Percentiles rank a stretch among this genome's conserved stretches.
Evolutionary conservation across 495 filamentous ascomycete genomes (phyloP).

Genomic region (Lasiosphaeris hirsuta): DNA sequence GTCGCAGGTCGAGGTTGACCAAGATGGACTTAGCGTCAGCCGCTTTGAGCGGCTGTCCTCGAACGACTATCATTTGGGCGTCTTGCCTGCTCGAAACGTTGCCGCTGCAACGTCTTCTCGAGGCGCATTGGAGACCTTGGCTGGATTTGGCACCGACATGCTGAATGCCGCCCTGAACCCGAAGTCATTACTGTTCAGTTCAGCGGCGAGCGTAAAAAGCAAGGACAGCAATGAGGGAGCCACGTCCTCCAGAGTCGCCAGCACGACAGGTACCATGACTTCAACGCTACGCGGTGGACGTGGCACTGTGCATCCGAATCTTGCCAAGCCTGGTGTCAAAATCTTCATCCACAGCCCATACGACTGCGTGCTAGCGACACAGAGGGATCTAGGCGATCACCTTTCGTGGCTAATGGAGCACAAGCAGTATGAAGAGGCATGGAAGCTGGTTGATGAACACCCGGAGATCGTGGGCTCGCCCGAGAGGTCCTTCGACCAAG

Average conservation of each 20-base stretch:
- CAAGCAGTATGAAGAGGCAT: constrained; percentile 75
- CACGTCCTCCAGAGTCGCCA: neutral
- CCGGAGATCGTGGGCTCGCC: constrained; percentile 61
- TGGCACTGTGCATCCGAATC: constrained; percentile 41
- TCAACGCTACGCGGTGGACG: constrained; percentile 26
- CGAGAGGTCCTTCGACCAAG: constrained; percentile 29
- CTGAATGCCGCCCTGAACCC: constrained; percentile 86
- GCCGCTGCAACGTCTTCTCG: constrained; percentile 60
- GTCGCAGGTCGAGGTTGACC: constrained; percentile 70
- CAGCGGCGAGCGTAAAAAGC: constrained; percentile 78
- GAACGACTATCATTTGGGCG: constrained; percentile 85
- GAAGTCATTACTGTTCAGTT: constrained; percentile 71
- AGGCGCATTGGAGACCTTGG: constrained; percentile 64
- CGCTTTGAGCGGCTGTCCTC: constrained; percentile 83
- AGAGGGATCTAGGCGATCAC: constrained; percentile 79
- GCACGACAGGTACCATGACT: constrained; percentile 3
- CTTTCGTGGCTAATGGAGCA: constrained; percentile 79
- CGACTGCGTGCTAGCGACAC: constrained; percentile 84
- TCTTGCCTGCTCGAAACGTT: constrained; percentile 70
- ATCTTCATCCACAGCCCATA: constrained; percentile 96
- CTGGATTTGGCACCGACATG: constrained; percentile 55
- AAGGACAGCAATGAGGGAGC: constrained; percentile 54
- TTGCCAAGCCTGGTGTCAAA: constrained; percentile 69
- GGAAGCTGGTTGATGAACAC: constrained; percentile 81
- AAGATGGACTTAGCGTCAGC: constrained; percentile 76